phyloP scores from a whole-genome alignment of 495 filamentous ascomycete species.

The Viridothelium virens region DNA sequence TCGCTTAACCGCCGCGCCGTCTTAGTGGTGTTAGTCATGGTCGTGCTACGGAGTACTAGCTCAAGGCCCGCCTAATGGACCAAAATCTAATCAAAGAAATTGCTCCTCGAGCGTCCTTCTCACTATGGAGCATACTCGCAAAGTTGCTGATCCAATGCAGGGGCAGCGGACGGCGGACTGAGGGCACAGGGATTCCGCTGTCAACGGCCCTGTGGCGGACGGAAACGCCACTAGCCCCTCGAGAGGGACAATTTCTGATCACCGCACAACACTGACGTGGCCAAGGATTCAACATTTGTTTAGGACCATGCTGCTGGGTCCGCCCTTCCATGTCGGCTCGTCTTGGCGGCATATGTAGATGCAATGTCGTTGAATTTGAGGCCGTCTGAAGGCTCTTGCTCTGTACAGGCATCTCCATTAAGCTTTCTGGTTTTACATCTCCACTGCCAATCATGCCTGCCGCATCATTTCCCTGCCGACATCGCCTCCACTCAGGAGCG shows the following conservation, averaged over 20 bases:
- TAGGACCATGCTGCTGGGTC: not conserved
- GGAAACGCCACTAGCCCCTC: not conserved
- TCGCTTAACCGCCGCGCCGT: too few species aligned
- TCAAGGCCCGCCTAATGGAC: too few species aligned
- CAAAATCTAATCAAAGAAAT: too few species aligned
- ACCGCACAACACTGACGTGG: slow-evolving; percentile 3
- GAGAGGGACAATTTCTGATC: slow-evolving; percentile 4
- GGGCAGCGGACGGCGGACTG: slow-evolving; percentile 3
- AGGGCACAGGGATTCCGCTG: not conserved
- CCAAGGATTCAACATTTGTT: not conserved
- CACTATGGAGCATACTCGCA: too few species aligned
- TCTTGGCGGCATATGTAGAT: not conserved
- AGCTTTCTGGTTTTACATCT: slow-evolving; percentile 3
- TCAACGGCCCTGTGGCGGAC: not conserved
- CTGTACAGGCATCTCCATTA: not conserved
- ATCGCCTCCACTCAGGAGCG: too few species aligned
- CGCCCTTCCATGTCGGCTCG: not conserved
- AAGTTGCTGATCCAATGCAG: not conserved
- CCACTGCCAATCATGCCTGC: too few species aligned
- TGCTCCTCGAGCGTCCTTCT: too few species aligned
- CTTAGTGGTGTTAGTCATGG: too few species aligned
- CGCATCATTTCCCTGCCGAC: too few species aligned
- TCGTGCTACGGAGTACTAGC: too few species aligned
- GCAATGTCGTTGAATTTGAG: not conserved
- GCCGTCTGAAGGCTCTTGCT: not conserved